Evolutionary conservation across 495 filamentous ascomycete genomes (phyloP).

Genomic region (Penicillium flavigenum): DNA sequence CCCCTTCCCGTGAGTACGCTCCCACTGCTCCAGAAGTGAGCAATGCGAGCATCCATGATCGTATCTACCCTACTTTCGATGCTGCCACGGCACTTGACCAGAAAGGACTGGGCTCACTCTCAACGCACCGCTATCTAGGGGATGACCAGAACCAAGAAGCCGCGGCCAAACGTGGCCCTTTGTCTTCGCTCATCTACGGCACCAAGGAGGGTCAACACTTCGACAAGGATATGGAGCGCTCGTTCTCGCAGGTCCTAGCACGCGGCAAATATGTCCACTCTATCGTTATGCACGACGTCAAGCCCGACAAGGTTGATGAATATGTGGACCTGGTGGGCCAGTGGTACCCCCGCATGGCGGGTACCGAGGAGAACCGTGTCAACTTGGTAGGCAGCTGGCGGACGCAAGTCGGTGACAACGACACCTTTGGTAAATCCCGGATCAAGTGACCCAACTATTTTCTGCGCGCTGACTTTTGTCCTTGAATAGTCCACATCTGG

Average conservation of each 20-base stretch:
- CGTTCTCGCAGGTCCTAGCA: slow-evolving; percentile 89
- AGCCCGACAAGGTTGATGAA: slow-evolving; percentile 92
- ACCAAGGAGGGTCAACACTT: slow-evolving; percentile 90
- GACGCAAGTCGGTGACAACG: slow-evolving; percentile 96
- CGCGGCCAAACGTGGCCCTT: slow-evolving; percentile 47
- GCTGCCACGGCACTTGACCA: slow-evolving; percentile 40
- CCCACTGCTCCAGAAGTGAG: slow-evolving; percentile 57
- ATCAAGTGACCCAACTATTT: neutral
- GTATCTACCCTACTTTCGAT: slow-evolving; percentile 36
- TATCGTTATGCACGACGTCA: slow-evolving; percentile 95
- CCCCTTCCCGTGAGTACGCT: slow-evolving; percentile 48
- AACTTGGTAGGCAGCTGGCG: slow-evolving; percentile 97
- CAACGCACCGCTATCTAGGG: slow-evolving; percentile 55
- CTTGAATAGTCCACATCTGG: slow-evolving; percentile 83
- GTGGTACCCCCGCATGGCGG: slow-evolving; percentile 89
- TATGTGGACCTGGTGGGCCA: slow-evolving; percentile 88
- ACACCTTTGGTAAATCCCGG: slow-evolving; percentile 76
- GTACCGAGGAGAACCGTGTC: slow-evolving; percentile 79
- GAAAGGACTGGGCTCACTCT: slow-evolving; percentile 65
- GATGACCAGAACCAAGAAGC: slow-evolving; percentile 50
- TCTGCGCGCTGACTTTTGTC: slow-evolving; percentile 1
- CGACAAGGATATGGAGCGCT: slow-evolving; percentile 91
- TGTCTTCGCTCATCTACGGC: slow-evolving; percentile 84
- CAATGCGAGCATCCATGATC: slow-evolving; percentile 49
- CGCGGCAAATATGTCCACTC: slow-evolving; percentile 98